Conservation (phyloP, 257 asterid genomes). For the Primulina eburnea region DNA sequence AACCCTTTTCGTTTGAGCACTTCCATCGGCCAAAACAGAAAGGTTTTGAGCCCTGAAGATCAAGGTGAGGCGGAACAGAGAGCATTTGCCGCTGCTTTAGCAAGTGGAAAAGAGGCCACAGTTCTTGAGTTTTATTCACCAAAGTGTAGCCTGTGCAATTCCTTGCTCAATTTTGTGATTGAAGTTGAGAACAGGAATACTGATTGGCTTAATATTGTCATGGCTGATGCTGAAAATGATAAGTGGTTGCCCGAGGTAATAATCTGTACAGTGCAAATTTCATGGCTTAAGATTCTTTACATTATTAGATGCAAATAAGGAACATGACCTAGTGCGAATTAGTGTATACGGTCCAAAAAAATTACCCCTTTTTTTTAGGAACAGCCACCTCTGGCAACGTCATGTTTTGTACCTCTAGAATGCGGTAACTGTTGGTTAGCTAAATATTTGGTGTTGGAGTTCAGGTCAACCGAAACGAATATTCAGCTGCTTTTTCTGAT, state of each 20-base stretch:
- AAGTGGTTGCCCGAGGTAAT: slow-evolving; percentile 86
- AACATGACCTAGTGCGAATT: not conserved
- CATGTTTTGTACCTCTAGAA: not conserved
- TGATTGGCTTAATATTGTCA: slow-evolving; percentile 71
- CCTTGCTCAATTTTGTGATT: slow-evolving; percentile 55
- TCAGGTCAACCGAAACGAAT: not conserved
- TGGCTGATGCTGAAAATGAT: slow-evolving; percentile 78
- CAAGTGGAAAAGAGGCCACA: slow-evolving; percentile 65
- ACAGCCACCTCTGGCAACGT: not conserved
- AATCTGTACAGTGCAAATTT: not conserved
- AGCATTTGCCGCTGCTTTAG: slow-evolving; percentile 68
- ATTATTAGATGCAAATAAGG: not conserved
- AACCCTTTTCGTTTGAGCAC: slow-evolving; percentile 12
- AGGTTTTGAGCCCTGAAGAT: slow-evolving; percentile 41
- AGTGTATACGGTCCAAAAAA: not conserved
- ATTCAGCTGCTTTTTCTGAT: not conserved
- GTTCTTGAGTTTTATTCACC: slow-evolving; percentile 83
- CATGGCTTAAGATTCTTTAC: not conserved
- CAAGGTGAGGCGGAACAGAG: slow-evolving; percentile 81
- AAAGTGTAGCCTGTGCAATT: slow-evolving; percentile 75
- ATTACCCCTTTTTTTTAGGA: not conserved
- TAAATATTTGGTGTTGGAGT: not conserved
- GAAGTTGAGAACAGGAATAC: slow-evolving; percentile 63
- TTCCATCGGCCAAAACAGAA: slow-evolving; percentile 17
- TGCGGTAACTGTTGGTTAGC: not conserved